Base-by-base conservation (phyloP, 2,329 filamentous ascomycete species). In the Rutstroemia sp. region DNA sequence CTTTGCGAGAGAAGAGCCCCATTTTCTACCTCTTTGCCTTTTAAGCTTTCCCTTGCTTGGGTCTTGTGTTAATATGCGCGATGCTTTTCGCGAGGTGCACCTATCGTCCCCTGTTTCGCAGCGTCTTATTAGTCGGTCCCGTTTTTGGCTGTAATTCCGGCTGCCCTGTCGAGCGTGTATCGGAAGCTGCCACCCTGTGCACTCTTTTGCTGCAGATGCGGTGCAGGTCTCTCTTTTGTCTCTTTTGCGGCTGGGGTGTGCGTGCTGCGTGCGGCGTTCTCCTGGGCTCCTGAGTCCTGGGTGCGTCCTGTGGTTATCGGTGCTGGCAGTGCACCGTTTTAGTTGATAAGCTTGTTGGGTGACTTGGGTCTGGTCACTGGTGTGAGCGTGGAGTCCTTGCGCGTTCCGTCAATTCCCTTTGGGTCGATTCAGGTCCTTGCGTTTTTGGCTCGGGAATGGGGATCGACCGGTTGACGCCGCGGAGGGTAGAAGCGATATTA, bases 1-100 rank as follows among this genome's bases (percentile, higher is more conserved):
- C 61, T 60, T 65, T 69, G 23, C 65, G 63, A 21, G 66, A 64
- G 57, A 69, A 69, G 59, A 69, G 56, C 30, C 66, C 66, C 66
- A 69, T 69, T n/a, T 14, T 61, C 49, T 56, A 49, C 30, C 21
- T 18, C 23, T 44, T 18, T 19, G 44, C 49, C 27, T 49, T 42
- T 39, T 39, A 27, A 3, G 19, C 27, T 48, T 49, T 18, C 52
- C 45, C 52, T 49, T 48, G 30, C 30, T 48, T 54, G 44, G 14
- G 14, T 41, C 14, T 18, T 41, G 38, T 30, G 50, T 39, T 14
- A 47, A 46, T 18, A 30, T 54, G 23, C 44, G 30, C 19, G 46
- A 54, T 54, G 52, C 52, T 23, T 18, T 41, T 30, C 27, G 27
- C 27, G 27, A 30, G 52, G 38, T 39, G 52, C 52, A 41, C 38